A percentile compares a stretch with the other conserved stretches of the same genome.
These are phyloP conservation scores for Colletotrichum tabaci DNA, from an alignment of 2,329 filamentous ascomycete species.

Conservation along the genomic window DNA sequence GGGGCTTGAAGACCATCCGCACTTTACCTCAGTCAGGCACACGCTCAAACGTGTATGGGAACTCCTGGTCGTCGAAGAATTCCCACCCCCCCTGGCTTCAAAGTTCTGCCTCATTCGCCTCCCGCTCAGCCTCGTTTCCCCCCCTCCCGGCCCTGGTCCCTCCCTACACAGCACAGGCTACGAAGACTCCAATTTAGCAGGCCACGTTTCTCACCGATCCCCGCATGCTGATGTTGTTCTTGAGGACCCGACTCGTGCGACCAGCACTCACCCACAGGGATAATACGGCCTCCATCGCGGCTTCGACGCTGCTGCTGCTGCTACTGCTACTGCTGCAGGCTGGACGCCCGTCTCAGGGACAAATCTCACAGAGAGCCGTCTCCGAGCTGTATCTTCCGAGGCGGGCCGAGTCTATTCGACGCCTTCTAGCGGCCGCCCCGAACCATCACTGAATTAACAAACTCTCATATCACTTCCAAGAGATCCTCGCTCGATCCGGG, in stretches of 20 bases:
- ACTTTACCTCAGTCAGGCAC: slow-evolving; percentile 37
- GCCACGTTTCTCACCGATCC: slow-evolving; percentile 15
- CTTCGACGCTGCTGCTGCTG: neutral
- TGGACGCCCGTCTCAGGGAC: neutral
- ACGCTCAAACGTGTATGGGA: slow-evolving; percentile 7
- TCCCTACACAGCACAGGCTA: neutral
- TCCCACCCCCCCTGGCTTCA: slow-evolving; percentile 17
- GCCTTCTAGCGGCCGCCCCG: slow-evolving; percentile 31
- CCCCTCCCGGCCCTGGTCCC: slow-evolving; percentile 19
- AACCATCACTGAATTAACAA: slow-evolving; percentile 19
- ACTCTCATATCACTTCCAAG: slow-evolving; percentile 21
- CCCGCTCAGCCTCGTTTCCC: slow-evolving; percentile 34
- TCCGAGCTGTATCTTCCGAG: slow-evolving; percentile 16
- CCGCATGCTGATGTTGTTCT: slow-evolving; percentile 8
- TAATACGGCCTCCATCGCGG: neutral
- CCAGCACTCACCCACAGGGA: neutral
- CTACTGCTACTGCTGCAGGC: neutral
- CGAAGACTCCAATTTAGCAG: slow-evolving; percentile 2
- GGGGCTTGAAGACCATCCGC: slow-evolving; percentile 18
- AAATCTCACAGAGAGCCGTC: neutral
- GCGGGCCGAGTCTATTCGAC: slow-evolving; percentile 29
- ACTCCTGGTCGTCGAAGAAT: slow-evolving; percentile 16
- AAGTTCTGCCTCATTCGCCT: slow-evolving; percentile 29
- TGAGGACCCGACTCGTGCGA: neutral
- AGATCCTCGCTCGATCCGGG: slow-evolving; percentile 20